Evolutionary conservation across 768 basidiomycete genomes (phyloP), one percentile per base, ranked within the genome.

Genomic region (Lyophyllum shimeji): DNA sequence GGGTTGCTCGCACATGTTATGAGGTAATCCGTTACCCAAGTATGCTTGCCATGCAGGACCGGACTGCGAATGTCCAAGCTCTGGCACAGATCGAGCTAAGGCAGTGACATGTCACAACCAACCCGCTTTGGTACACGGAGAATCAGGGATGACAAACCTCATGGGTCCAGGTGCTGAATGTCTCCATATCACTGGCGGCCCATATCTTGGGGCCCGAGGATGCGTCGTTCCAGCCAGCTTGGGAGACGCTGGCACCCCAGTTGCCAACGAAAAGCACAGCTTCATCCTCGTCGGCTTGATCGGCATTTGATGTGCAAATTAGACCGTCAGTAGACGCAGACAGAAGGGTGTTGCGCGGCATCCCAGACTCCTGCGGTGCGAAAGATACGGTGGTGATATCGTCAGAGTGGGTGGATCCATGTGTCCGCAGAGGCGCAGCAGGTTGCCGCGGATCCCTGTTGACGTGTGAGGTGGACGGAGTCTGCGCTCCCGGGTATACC

Each of bases 121-220:
- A 17, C 21, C 7, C 33, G 21, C 13, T 45, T 45, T 21, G 7
- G 31, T 33, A 24, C 5, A n/a, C 39, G 18, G 23, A n/a, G n/a
- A n/a, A n/a, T n/a, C 48, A 47, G 52, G 42, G 33, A 44, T 34
- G 7, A 57, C 68, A 27, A 56, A 87, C 90, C 71, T 93, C 89
- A 46, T 70, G 70, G 24, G 86, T 82, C 95, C 94, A 98, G 13
- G 83, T 78, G 53, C 89, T 89, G 61, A 95, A 89, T 0, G 90
- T 93, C 70, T 98, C 94, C 95, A 97, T 97, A 72, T 97, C 95
- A 60, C 92, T 95, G 11, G 84, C 81, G 21, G 87, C 89, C 93
- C 94, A 97, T 7, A 94, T 75, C 46, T 68, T 73, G 27, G 72
- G 72, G 15, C 59, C 65, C 4, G 63, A 59, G 27, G 69, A 47